Evolutionary conservation across 1,284 basidiomycete genomes (phyloP), one percentile per base, ranked within the genome.

Genomic region (Pseudozyma sp.): DNA sequence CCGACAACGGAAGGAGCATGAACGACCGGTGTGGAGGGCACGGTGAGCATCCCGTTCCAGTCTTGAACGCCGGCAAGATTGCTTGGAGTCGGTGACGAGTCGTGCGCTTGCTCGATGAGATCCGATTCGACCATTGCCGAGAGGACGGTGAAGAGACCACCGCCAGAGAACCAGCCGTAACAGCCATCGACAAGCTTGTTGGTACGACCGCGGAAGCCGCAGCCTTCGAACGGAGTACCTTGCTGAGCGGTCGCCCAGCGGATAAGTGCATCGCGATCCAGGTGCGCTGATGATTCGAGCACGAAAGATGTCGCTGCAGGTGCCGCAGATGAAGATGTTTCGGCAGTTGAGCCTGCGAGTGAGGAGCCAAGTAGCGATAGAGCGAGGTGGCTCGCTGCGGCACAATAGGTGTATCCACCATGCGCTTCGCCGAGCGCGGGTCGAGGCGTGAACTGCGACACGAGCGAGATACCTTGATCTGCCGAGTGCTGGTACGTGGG

Each of bases 111-210:
- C 13, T 53, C 49, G 45, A 76, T 35, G 13, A 61, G 63, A 74
- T 74, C 84, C 45, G 65, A 59, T 8, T 89, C 89, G 1, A 92
- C 85, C 11, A 92, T 77, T 19, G 86, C 90, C 56, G 92, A 91
- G 0, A 97, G 86, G 10, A 97, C 86, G 0, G 89, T 88, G 82
- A 97, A 92, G n/a, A 92, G 89, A 0, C 95, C 95, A 3, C 93
- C 96, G 31, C 95, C 93, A 92, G 94, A 77, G 65, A 84, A 99
- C 97, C 97, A 99, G 34, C 92, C 91, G 85, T 99, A 99, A 85
- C 97, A 99, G 3, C 96, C 97, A 81, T 99, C 97, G 0, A 99
- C 96, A 13, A 99, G 89, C 85, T 99, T 99, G 85, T 99, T 99
- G 64, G 93, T 94, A 45, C 97, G 88, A 0, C 97, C 97, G 48